Conservation (phyloP, 2,329 filamentous ascomycete species). For the Pseudocercospora cruenta region DNA sequence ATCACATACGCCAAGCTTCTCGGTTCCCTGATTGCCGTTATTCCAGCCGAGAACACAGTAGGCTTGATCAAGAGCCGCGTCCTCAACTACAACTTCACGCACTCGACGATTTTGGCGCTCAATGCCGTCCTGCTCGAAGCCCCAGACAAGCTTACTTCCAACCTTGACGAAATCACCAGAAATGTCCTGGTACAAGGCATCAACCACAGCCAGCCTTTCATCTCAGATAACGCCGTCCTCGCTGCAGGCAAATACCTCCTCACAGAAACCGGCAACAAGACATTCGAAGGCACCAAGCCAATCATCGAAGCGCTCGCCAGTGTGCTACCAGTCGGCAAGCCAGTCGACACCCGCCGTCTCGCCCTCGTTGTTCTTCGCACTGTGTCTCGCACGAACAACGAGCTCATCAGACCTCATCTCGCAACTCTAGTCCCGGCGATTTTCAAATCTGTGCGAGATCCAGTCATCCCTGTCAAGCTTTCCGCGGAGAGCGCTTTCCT, state of each 20-base stretch:
- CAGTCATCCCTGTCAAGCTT: constrained; percentile 92
- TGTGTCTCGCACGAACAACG: constrained; percentile 75
- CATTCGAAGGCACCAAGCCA: constrained; percentile 75
- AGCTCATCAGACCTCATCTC: constrained; percentile 80
- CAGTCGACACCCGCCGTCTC: constrained; percentile 81
- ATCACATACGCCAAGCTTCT: constrained; percentile 90
- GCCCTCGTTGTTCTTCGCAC: constrained; percentile 87
- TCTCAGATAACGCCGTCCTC: constrained; percentile 85
- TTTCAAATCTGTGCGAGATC: constrained; percentile 87
- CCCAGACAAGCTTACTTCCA: constrained; percentile 68
- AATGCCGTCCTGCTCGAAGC: constrained; percentile 88
- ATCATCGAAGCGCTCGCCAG: constrained; percentile 78
- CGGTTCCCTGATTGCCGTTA: constrained; percentile 84
- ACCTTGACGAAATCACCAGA: constrained; percentile 73
- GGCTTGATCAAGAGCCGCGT: constrained; percentile 71
- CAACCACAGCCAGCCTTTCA: constrained; percentile 63
- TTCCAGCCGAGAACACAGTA: constrained; percentile 71
- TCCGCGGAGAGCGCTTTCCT: constrained; percentile 94
- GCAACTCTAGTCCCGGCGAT: constrained; percentile 77
- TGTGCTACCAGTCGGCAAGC: constrained; percentile 75
- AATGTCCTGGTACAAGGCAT: constrained; percentile 81
- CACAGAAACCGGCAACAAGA: constrained; percentile 63
- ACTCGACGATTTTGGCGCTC: constrained; percentile 79
- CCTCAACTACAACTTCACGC: constrained; percentile 74
- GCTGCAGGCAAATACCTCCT: constrained; percentile 91